phyloP scores from a whole-genome alignment of 148 eudicot species.

The Persicaria tinctoria region DNA sequence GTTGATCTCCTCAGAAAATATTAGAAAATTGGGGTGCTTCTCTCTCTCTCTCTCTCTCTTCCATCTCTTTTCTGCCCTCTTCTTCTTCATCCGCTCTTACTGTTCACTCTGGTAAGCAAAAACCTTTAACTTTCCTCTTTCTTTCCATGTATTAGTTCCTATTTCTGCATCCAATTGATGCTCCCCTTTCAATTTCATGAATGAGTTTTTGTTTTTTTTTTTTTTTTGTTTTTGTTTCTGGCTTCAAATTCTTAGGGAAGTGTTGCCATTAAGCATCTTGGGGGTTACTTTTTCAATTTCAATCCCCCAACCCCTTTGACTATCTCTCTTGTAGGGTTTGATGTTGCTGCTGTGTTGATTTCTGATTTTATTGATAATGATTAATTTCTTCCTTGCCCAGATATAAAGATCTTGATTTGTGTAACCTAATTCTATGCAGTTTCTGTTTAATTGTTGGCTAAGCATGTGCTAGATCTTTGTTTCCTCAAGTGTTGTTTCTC shows the following conservation, averaged over 20 bases:
- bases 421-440: background rate
- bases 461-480: background rate
- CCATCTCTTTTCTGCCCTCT: constrained; percentile 8
- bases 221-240: background rate
- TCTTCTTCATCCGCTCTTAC: constrained; percentile 1
- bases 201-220: constrained; percentile 11
- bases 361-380: background rate
- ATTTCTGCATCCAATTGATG: background rate
- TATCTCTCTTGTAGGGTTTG: constrained; percentile 6
- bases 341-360: background rate
- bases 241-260: background rate
- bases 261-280: background rate
- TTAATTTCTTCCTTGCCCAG: background rate
- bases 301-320: background rate
- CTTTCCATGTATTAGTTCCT: constrained; percentile 17
- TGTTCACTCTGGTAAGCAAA: constrained; percentile 6
- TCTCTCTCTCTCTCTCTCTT: background rate
- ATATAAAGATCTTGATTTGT: background rate
- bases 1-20: background rate
- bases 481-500: background rate
- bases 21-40: constrained; percentile 1
- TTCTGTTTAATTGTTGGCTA: background rate
- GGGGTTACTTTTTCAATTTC: background rate
- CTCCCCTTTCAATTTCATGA: constrained; percentile 10
- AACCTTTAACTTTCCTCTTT: constrained; percentile 10